These are phyloP conservation scores for Samsoniella hepiali DNA, from an alignment of 2,329 filamentous ascomycete species.

Conservation along the genomic window DNA sequence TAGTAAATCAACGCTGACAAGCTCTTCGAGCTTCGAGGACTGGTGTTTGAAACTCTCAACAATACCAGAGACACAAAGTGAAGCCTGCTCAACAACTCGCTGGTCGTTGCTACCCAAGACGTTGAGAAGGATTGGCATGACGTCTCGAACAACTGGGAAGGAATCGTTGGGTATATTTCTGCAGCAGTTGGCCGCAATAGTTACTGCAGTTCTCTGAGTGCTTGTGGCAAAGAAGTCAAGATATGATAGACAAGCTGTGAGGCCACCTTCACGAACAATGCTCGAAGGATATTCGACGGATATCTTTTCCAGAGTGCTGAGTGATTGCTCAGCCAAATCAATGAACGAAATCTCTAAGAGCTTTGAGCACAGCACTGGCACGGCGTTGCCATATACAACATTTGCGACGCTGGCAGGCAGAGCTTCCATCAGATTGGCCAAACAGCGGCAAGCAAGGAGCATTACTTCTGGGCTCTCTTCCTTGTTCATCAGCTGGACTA, in stretches of 20 bases:
- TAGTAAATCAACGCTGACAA: constrained; percentile 85
- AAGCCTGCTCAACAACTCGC: constrained; percentile 94
- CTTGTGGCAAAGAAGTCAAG: constrained; percentile 97
- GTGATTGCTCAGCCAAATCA: constrained; percentile 91
- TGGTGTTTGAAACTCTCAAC: constrained; percentile 96
- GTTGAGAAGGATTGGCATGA: constrained; percentile 92
- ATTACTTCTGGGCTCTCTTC: constrained; percentile 96
- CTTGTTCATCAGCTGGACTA: constrained; percentile 88
- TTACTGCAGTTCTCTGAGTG: constrained; percentile 93
- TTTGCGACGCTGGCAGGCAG: constrained; percentile 89
- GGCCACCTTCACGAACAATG: constrained; percentile 91
- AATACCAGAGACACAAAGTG: constrained; percentile 89
- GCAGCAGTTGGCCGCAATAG: constrained; percentile 96
- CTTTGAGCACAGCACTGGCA: constrained; percentile 92
- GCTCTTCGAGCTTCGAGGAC: constrained; percentile 81
- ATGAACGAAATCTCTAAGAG: constrained; percentile 95
- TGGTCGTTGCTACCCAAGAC: constrained; percentile 92
- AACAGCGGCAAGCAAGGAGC: constrained; percentile 90
- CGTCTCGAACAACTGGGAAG: constrained; percentile 85
- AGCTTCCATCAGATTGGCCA: constrained; percentile 97
- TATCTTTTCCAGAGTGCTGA: constrained; percentile 96
- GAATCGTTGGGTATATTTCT: constrained; percentile 94
- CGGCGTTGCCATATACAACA: constrained; percentile 95
- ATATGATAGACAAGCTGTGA: constrained; percentile 93
- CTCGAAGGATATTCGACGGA: constrained; percentile 92